Evolutionary conservation across 2,329 filamentous ascomycete genomes (phyloP), one percentile per base, ranked within the genome.

Genomic region (Neofusicoccum kwambonambiense): DNA sequence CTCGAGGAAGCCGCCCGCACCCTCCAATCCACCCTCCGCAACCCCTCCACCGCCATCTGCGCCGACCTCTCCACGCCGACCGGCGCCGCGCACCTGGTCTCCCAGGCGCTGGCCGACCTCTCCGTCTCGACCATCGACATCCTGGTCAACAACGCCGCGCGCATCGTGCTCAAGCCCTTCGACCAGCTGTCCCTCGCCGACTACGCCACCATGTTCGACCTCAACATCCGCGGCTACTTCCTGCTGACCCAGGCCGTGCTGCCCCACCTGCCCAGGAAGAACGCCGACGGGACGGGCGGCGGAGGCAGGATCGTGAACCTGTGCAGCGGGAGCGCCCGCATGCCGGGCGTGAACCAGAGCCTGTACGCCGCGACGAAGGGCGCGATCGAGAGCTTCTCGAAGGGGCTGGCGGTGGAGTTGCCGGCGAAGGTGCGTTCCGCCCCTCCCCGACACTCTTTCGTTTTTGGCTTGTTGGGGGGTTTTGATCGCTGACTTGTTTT

Each of bases 311-410:
- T 89, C 65, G 82, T 89, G 75, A 88, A 88, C 74, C 82, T 89
- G 66, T 80, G 80, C 13, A 86, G 83, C 1, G 79, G 88, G 1
- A 84, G 79, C 9, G 80, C 80, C 1, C 76, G 85, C 0, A 69
- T 69, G 2, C 83, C 82, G 0, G 82, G 84, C 65, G 72, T 78
- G 1, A 72, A 76, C 0, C 67, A 84, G 3, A 78, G 81, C 1
- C 71, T 86, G 2, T 89, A 89, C 72, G 80, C 80, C 57, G 81
- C 83, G 0, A 84, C 81, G 3, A 89, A 89, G 71, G 84, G 84
- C 0, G 87, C 86, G 7, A 72, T 89, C 13, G 86, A 89, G 72
- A 84, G 81, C 0, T 73, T 89, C 63, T 89, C 87, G 12, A 77
- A 86, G 4, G 82, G 78, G 47, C 85, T 85, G 81, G 87, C 87